Evolutionary conservation across 306 rosid species (phyloP), one percentile per base, ranked within the genome.

Genomic region (Vachellia collinsii): DNA sequence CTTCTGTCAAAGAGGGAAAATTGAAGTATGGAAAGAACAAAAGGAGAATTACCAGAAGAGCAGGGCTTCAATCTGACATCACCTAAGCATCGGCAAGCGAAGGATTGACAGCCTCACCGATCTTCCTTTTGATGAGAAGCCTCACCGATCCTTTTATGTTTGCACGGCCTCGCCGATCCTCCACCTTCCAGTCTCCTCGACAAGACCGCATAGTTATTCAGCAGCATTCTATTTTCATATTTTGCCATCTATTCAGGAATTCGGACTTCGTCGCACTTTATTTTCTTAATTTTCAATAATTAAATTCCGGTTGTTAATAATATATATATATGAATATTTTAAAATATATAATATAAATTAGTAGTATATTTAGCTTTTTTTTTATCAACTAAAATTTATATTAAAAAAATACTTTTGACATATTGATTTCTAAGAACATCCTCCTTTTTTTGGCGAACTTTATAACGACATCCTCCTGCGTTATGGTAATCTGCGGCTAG

Each of bases 181-280:
- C 2, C 61, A 72, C 76, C 76, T 48, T 48, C 76, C 76, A 48
- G 76, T 72, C 76, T 48, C 6, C 62, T 0, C 61, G 43, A 13
- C 61, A 14, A 34, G 44, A 3, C 76, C 37, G 76, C 63, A 29
- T n/a, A 22, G 51, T 11, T 14, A 13, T 3, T 47, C 48, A 47
- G 53, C 7, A 0, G 56, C 56, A 50, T 50, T 16, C 20, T 16
- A 50, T 50, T n/a, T n/a, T n/a, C n/a, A n/a, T n/a, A n/a, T n/a
- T 50, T 50, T 7, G 20, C 56, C 20, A 50, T 50, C 8, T 16
- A 14, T 17, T 12, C 19, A 4, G 53, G 4, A 47, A 47, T 47
- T 47, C 53, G 53, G 53, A 47, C 53, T 47, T 47, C 4, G 5
- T 13, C 0, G 56, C 54, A 48, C 14, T 48, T 48, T 14, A 4